Evolutionary conservation across 208 protist species (phyloP).

Genomic region (Acanthamoeba lenticulata): DNA sequence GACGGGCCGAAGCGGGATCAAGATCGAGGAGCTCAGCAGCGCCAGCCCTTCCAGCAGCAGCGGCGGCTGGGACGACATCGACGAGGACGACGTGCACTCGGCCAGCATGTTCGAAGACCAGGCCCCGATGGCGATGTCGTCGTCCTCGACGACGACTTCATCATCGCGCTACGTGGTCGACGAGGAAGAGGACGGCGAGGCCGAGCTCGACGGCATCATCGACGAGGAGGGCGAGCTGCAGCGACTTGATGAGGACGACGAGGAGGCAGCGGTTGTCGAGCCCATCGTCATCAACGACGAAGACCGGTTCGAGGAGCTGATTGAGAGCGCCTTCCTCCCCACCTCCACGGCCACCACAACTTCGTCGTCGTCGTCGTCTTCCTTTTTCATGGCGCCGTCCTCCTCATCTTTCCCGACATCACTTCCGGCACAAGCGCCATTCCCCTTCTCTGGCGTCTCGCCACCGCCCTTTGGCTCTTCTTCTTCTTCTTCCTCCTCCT

Average conservation of each 20-base stretch:
- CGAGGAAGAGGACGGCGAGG: neutral
- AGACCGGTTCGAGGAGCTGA: neutral
- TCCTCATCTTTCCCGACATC: neutral
- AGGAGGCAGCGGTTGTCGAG: neutral
- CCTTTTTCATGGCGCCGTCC: neutral
- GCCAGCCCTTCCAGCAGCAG: neutral
- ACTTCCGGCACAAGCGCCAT: neutral
- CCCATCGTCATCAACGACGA: neutral
- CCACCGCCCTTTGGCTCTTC: neutral
- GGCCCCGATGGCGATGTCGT: neutral
- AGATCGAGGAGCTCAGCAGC: neutral
- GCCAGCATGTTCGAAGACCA: neutral
- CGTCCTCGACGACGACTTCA: neutral
- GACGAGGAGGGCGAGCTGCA: neutral
- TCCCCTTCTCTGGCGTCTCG: neutral
- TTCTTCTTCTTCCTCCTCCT: neutral
- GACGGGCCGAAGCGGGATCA: neutral
- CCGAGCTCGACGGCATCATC: neutral
- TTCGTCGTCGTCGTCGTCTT: neutral
- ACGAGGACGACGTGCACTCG: conserved; percentile 28
- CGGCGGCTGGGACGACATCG: conserved; percentile 51
- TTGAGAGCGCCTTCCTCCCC: neutral
- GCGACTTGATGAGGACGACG: too few relatives aligned
- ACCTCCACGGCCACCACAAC: neutral
- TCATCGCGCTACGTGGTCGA: neutral